These are phyloP conservation scores for Ophiostoma pallidulum DNA, from an alignment of 2,329 filamentous ascomycete species.

Conservation along the genomic window DNA sequence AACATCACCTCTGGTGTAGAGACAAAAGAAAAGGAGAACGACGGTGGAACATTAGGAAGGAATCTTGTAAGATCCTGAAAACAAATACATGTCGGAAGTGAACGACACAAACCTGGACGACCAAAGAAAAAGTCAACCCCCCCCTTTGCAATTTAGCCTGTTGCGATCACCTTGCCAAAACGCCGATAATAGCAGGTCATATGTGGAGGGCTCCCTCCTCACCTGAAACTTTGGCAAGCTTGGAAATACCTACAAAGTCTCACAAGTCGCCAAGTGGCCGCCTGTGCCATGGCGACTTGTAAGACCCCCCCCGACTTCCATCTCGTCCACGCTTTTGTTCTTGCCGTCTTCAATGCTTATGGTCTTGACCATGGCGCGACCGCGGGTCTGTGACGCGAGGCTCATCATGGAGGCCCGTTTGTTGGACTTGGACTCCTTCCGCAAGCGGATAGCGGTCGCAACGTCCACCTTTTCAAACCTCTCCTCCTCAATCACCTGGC, in stretches of 20 bases:
- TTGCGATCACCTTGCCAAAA: too few relatives aligned
- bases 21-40: not conserved
- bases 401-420: constrained; percentile 17
- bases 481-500: constrained; percentile 19
- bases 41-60: too few relatives aligned
- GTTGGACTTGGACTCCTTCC: constrained; percentile 25
- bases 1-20: too few relatives aligned
- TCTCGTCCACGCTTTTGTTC: not conserved
- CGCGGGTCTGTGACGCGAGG: not conserved
- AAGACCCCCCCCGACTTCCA: too few relatives aligned
- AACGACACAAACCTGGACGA: too few relatives aligned
- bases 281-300: not conserved
- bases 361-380: constrained; percentile 3
- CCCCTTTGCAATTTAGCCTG: too few relatives aligned
- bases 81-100: too few relatives aligned
- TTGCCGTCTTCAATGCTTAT: not conserved
- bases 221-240: not conserved
- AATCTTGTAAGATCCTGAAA: too few relatives aligned
- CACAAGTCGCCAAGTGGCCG: not conserved
- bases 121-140: too few relatives aligned
- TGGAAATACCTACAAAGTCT: not conserved
- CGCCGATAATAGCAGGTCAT: too few relatives aligned
- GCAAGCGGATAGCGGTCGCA: constrained; percentile 21
- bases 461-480: constrained; percentile 20
- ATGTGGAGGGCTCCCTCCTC: too few relatives aligned